phyloP scores from a whole-genome alignment of 495 filamentous ascomycete genomes.

The Penicillium atrosanguineum region DNA sequence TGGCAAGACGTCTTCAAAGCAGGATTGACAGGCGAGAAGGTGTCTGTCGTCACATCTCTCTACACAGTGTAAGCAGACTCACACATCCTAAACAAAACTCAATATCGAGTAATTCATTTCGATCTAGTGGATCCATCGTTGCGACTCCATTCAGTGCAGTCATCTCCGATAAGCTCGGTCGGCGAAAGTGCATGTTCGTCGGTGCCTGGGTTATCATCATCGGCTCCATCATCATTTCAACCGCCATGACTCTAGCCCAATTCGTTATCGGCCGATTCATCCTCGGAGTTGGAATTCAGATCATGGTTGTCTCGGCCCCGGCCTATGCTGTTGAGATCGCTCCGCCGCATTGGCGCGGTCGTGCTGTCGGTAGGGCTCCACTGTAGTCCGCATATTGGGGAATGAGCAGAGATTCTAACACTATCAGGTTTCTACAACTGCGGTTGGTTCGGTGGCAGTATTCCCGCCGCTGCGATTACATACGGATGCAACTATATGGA shows the following conservation, averaged over 20 bases:
- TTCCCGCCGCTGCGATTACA: conserved; percentile 43
- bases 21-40: conserved; percentile 43
- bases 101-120: not conserved
- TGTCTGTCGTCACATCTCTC: conserved; percentile 40
- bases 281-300: conserved; percentile 71
- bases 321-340: conserved; percentile 76
- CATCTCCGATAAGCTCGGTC: conserved; percentile 48
- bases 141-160: conserved; percentile 40
- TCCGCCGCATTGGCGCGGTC: conserved; percentile 69
- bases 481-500: conserved; percentile 42
- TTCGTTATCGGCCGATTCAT: conserved; percentile 76
- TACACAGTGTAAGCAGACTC: conserved; percentile 51
- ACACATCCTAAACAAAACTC: too few species aligned
- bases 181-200: conserved; percentile 65
- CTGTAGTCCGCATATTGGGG: not conserved
- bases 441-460: conserved; percentile 57
- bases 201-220: conserved; percentile 62
- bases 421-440: conserved; percentile 53
- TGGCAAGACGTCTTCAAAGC: conserved; percentile 42
- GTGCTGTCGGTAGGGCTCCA: conserved; percentile 44
- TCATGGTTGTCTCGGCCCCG: conserved; percentile 70
- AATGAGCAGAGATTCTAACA: not conserved
- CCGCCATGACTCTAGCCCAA: conserved; percentile 42
- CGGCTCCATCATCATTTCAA: conserved; percentile 55
- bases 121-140: conserved; percentile 49